Base-by-base conservation (phyloP, 495 filamentous ascomycete species). In the Pyrenula aspistea region DNA sequence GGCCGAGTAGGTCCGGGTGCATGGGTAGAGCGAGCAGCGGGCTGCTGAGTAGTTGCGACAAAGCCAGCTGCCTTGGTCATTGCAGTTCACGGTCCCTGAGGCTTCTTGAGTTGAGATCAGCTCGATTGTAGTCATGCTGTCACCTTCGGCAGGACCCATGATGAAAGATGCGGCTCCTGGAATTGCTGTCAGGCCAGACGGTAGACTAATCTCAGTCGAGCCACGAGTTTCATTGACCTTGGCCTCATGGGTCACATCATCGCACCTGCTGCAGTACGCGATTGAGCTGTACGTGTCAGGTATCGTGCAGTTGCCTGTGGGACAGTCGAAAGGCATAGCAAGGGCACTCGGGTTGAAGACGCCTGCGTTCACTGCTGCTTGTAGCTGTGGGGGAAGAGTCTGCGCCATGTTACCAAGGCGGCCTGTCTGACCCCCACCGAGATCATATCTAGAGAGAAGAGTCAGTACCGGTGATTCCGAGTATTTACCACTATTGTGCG, bases 281-380 rank as follows among this genome's bases (percentile, higher is more conserved):
- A 52, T 24, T 21, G 50, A 52, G 19, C 8, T 8, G 22, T 52
- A 52, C 22, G n/a, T 20, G 19, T 20, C 20, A 19, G 50, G 50
- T 20, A 52, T 21, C 8, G 50, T 52, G 22, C 50, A 52, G 22
- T 52, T 52, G n/a, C 50, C 50, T 8, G 50, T 21, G 8, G 22
- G 19, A 24, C 50, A 52, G 8, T 8, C 20, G n/a, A 8, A 20
- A 10, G 50, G 50, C 8, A 24, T 52, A 8, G 8, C 22, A 4
- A 52, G 4, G n/a, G 50, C 50, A 24, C 8, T 47, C 0, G 55
- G 55, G 25, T 42, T 20, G 22, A 57, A 57, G 12, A 57, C n/a
- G n/a, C 55, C 55, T 0, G 55, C 55, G 24, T 57, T 22, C 10
- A 57, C 54, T 11, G 55, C 49, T 20, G 55, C 12, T 53, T 57